Evolutionary conservation across 2,329 filamentous ascomycete species (phyloP), one percentile per base, ranked within the genome.

Genomic region (Diplocarpon rosae): DNA sequence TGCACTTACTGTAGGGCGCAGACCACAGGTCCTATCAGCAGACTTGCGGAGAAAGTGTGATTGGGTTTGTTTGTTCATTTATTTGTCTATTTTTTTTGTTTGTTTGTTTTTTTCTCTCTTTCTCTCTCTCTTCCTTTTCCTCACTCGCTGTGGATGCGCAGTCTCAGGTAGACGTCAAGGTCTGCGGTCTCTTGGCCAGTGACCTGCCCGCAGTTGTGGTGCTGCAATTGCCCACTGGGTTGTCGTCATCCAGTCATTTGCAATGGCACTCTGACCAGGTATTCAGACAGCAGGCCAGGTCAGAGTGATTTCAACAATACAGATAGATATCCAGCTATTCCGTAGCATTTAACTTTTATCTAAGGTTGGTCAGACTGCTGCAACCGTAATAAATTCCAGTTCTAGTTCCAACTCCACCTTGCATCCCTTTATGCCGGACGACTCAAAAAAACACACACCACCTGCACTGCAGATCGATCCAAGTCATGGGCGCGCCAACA

Each of bases 1-100:
- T 56, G 51, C 51, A 55, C 52, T 52, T 48, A 54, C 53, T n/a
- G n/a, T n/a, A n/a, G n/a, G 51, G 50, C 54, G 52, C 52, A 51
- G 39, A 49, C 43, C 48, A 50, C 47, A 52, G 47, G 47, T 49
- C 49, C 52, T 56, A 53, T 54, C 53, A 41, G 30, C 30, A n/a
- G 28, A 16, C 42, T 38, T 16, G 45, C 44, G 46, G 42, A 44
- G 44, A 43, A 33, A n/a, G 43, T 35, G 40, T 49, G 50, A 49
- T 44, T 49, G 34, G 33, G 27, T 30, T 2, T 12, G 8, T 39
- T 16, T 6, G 12, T 24, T 3, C 4, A 7, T 24, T 24, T 3
- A 7, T 24, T 4, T 3, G 20, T 24, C 10, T 12, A 16, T 3
- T 27, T 11, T 4, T 42, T 24, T 24, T 12, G 37, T 3, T 27